Base-by-base conservation (phyloP, 148 eudicot genomes). In the Cornus controversa region DNA sequence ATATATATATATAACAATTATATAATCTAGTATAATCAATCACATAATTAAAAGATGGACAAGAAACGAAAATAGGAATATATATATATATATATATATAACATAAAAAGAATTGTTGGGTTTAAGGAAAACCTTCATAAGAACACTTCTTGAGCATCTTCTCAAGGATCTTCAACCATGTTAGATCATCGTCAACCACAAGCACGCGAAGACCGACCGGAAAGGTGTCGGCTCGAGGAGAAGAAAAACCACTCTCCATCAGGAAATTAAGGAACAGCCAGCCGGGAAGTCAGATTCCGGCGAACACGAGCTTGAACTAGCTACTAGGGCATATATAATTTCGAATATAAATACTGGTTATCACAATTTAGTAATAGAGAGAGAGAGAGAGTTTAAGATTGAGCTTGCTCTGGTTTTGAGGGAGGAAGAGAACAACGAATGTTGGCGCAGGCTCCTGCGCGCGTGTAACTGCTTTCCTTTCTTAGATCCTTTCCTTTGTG, bases 131-230 rank as follows among this genome's bases (percentile, higher is more conserved):
- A 95, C 99, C 99, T 90, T 95, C 91, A 75, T 95, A 95, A n/a
- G 86, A 83, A 75, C 99, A 95, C 78, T 95, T 95, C 79, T 91
- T 95, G 78, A 95, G 99, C 99, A 95, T 95, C 89, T 90, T 95
- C 73, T 93, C 97, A 0, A 95, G 87, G 63, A 95, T 93, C 76
- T 91, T 90, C 80, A 95, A 85, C 99, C 99, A 95, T 11, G 93
- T 87, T 0, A 89, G 89, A 84, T 95, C 99, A 80, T 95, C 99
- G 80, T 95, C 99, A 64, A 95, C 99, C 18, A 95, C 99, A 2
- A 95, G 89, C 15, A 95, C 99, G 53, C 97, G 86, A 2, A 95
- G 85, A 57, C 99, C 99, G 3, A 85, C 88, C 10, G 98, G 99
- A 85, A 95, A 95, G 62, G 74, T 74, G 1, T 92, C 97, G 15